These are phyloP conservation scores for Acidiella bohemica DNA, from an alignment of 495 filamentous ascomycete genomes.

Conservation along the genomic window DNA sequence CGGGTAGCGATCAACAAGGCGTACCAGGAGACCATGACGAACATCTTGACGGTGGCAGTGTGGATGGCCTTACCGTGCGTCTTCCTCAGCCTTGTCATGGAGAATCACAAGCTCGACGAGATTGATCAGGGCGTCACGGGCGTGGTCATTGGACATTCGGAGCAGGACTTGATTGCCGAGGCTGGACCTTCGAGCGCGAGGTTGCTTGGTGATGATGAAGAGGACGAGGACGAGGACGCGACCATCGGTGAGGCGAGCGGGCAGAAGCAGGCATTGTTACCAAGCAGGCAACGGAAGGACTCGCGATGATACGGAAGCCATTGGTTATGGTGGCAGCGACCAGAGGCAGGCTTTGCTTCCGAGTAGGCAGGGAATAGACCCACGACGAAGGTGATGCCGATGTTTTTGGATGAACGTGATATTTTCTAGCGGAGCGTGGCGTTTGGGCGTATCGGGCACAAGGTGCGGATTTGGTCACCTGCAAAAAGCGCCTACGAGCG, in stretches of 20 bases:
- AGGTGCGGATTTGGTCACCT: too few species aligned
- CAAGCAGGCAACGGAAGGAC: neutral
- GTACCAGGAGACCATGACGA: constrained; percentile 34
- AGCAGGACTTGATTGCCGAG: constrained; percentile 2
- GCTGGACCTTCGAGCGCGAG: constrained; percentile 6
- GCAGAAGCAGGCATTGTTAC: too few species aligned
- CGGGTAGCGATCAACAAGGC: constrained; percentile 48
- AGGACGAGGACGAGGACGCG: constrained; percentile 1
- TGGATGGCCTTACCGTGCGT: constrained; percentile 20
- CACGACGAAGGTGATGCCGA: too few species aligned
- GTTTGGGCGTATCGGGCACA: too few species aligned
- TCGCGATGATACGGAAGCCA: too few species aligned
- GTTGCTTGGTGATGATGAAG: constrained; percentile 5
- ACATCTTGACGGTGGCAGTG: constrained; percentile 18
- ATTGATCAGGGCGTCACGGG: constrained; percentile 29
- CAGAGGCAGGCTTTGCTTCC: too few species aligned
- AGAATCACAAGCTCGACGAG: constrained; percentile 22
- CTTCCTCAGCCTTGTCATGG: constrained; percentile 20
- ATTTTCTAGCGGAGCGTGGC: too few species aligned
- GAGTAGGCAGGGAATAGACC: too few species aligned
- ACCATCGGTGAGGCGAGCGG: too few species aligned
- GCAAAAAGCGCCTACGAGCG: too few species aligned
- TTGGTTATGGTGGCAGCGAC: too few species aligned
- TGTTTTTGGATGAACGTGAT: too few species aligned
- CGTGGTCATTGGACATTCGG: constrained; percentile 26